A percentile compares a stretch with the other conserved stretches of the same genome.
Evolutionary conservation across 2,329 filamentous ascomycete genomes (phyloP).

Genomic region (Shiraia bambusicola): DNA sequence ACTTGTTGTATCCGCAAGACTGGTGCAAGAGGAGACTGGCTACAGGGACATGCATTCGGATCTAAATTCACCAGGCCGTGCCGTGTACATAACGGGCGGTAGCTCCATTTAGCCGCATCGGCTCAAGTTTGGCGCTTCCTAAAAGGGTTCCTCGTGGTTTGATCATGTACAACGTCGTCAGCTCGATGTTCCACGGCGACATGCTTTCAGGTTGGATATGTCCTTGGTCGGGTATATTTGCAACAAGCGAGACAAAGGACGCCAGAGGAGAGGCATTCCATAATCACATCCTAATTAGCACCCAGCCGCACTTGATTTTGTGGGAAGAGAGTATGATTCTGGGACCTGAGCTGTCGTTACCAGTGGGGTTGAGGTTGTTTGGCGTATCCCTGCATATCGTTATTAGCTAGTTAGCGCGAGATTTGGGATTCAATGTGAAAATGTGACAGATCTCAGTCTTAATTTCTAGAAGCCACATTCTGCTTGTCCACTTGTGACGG

Average conservation of each 20-base stretch:
- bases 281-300: not conserved
- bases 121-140: no score
- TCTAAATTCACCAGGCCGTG: no score
- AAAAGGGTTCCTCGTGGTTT: not conserved
- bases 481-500: no score
- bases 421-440: conserved; percentile 9
- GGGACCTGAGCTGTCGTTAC: not conserved
- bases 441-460: conserved; percentile 10
- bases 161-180: not conserved
- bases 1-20: no score
- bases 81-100: no score
- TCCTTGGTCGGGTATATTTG: not conserved
- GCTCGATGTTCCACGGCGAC: not conserved
- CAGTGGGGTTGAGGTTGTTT: not conserved
- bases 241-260: not conserved
- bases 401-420: conserved; percentile 10
- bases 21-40: no score
- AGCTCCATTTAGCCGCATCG: no score
- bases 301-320: not conserved
- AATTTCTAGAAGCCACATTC: not conserved
- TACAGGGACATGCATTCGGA: no score
- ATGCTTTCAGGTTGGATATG: not conserved
- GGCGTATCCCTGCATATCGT: conserved; percentile 3
- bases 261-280: not conserved
- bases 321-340: not conserved